Evolutionary conservation across 306 rosid species (phyloP).

Genomic region (Sesbania bispinosa): DNA sequence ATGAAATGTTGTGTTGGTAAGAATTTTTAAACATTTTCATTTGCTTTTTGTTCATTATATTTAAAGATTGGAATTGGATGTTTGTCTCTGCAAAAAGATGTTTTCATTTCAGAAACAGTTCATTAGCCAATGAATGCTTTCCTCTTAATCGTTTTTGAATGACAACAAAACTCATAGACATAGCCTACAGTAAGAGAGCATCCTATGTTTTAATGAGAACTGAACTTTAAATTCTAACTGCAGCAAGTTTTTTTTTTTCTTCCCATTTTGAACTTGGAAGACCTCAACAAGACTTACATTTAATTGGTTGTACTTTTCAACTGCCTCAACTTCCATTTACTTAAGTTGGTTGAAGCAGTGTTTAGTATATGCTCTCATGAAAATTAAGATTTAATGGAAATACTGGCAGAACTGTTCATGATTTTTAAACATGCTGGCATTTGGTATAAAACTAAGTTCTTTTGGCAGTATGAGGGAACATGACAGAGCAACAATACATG

Average conservation of each 20-base stretch:
- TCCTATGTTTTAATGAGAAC: slow-evolving; percentile 1
- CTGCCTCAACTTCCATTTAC: not conserved
- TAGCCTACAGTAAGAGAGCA: slow-evolving; percentile 1
- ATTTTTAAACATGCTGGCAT: slow-evolving; percentile 23
- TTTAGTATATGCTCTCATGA: slow-evolving; percentile 11
- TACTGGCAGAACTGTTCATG: not conserved
- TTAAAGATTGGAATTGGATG: slow-evolving; percentile 13
- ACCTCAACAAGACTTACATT: not conserved
- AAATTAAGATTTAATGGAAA: not conserved
- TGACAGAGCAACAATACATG: slow-evolving; percentile 97
- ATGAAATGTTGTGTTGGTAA: not conserved
- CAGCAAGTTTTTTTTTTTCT: slow-evolving; percentile 1
- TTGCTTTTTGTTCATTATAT: not conserved
- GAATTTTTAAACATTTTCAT: not conserved
- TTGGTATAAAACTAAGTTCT: slow-evolving; percentile 27
- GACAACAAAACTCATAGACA: not conserved
- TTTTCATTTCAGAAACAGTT: not conserved
- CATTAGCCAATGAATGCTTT: not conserved
- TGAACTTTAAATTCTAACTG: slow-evolving; percentile 4
- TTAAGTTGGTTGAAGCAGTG: slow-evolving; percentile 11
- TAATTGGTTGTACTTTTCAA: not conserved
- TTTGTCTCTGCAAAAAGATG: not conserved
- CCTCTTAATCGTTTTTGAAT: not conserved
- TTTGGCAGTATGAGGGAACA: slow-evolving; percentile 88
- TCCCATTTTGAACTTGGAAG: slow-evolving; percentile 4